phyloP scores from a whole-genome alignment of 2,329 filamentous ascomycete genomes.

The Trichoderma breve region DNA sequence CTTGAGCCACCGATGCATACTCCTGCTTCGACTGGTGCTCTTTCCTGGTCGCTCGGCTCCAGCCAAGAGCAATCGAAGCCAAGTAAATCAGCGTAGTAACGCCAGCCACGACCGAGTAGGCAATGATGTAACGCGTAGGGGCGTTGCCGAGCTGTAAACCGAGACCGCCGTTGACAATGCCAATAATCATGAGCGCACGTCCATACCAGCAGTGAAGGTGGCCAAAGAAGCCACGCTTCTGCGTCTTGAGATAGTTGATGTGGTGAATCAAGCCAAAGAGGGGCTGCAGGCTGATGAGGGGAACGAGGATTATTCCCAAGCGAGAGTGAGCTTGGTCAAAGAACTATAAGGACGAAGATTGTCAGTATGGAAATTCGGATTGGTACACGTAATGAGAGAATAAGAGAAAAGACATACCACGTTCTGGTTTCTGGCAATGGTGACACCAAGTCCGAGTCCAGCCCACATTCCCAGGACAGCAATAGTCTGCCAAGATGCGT shows the following conservation, averaged over 20 bases:
- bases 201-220: constrained; percentile 63
- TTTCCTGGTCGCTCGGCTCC: constrained; percentile 9
- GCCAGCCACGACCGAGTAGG: constrained; percentile 55
- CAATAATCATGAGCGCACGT: constrained; percentile 55
- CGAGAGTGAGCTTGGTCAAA: constrained; percentile 53
- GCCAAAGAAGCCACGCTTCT: constrained; percentile 50
- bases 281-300: constrained; percentile 57
- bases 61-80: constrained; percentile 25
- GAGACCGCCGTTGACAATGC: constrained; percentile 62
- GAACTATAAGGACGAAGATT: constrained; percentile 40
- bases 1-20: not conserved
- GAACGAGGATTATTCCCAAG: constrained; percentile 55
- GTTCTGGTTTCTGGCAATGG: constrained; percentile 41
- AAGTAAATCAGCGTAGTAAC: constrained; percentile 48
- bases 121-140: constrained; percentile 43
- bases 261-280: constrained; percentile 59
- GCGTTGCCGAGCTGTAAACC: constrained; percentile 52
- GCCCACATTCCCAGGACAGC: constrained; percentile 58
- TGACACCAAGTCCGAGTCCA: constrained; percentile 57
- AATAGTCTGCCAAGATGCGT: constrained; percentile 55
- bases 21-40: constrained; percentile 4
- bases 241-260: constrained; percentile 47
- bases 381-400: not conserved
- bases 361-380: not conserved
- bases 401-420: constrained; percentile 39